Evolutionary conservation across 768 basidiomycete species (phyloP), one percentile per base, ranked within the genome.

Genomic region (Gymnopilus dilepis): DNA sequence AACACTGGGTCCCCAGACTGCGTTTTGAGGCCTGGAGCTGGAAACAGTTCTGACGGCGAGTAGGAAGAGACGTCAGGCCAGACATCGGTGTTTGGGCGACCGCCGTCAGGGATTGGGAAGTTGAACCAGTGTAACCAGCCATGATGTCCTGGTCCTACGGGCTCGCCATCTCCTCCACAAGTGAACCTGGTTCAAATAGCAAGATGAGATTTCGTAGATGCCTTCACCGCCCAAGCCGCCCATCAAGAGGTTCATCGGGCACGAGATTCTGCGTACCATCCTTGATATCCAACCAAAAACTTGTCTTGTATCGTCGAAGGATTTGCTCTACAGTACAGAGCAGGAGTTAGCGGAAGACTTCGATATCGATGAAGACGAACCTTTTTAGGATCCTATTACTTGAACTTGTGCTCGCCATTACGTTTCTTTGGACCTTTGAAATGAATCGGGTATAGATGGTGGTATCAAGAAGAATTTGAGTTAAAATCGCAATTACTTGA

Each of bases 51-150:
- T 1, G 86, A 86, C 6, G 85, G 79, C 2, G 84, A 81, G 71
- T 91, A 92, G 12, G 81, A 81, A 6, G 90, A 89, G 0, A 87
- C 80, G 65, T 93, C 91, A 0, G 92, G 92, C 91, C 91, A 94
- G 34, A 91, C 72, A 73, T 94, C 93, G 48, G 81, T 85, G 65
- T 89, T 91, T 4, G 89, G 87, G 3, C 79, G 84, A 17, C 92
- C 92, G 15, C 90, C 91, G 26, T 83, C 75, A 1, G 86, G 80
- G 11, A 93, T 78, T 1, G 90, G 90, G n/a, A 77, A 67, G 63
- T 86, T 80, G 71, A 91, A 86, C 92, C 93, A 94, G 68, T 94
- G 92, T 19, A 92, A 78, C 93, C 93, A 94, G 28, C 92, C 92
- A 65, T 92, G 90, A 67, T 93, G 92, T 2, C 85, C 86, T 82